phyloP scores from a whole-genome alignment of 192 early-diverging fungal species.

The Coemansia sp. region DNA sequence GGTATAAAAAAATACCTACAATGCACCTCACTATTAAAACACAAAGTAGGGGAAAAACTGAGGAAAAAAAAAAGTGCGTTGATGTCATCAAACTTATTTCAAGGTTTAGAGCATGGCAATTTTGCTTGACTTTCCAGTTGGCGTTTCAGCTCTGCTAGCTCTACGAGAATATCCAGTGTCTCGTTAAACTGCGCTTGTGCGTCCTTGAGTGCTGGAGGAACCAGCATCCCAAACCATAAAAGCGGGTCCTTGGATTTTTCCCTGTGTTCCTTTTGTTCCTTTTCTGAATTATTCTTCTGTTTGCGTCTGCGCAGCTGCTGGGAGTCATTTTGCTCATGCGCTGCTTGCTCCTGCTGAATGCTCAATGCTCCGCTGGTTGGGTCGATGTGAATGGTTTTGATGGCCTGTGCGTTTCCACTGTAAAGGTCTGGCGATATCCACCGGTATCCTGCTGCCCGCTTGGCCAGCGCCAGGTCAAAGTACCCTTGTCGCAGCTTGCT shows the following conservation, averaged over 20 bases:
- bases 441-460: slow-evolving; percentile 43
- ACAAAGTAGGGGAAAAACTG: no score
- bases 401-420: slow-evolving; percentile 31
- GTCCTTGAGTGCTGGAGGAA: slow-evolving; percentile 41
- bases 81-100: not conserved
- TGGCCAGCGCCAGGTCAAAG: slow-evolving; percentile 38
- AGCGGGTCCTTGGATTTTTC: slow-evolving; percentile 29
- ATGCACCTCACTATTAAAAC: no score
- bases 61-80: not conserved
- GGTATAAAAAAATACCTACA: no score
- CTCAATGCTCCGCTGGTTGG: not conserved
- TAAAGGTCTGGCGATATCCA: slow-evolving; percentile 47
- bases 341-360: not conserved
- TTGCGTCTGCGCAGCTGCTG: not conserved
- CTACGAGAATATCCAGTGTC: slow-evolving; percentile 25
- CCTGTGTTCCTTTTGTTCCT: not conserved
- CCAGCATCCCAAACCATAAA: slow-evolving; percentile 52
- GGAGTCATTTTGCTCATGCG: not conserved
- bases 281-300: not conserved
- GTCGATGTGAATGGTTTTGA: slow-evolving; percentile 22
- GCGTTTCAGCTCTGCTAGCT: slow-evolving; percentile 31
- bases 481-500: slow-evolving; percentile 23
- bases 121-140: not conserved
- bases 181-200: slow-evolving; percentile 38
- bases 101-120: not conserved